Percentiles rank a stretch among this genome's conserved stretches.
Evolutionary conservation across 768 basidiomycete species (phyloP).

Genomic region (Cubamyces lactineus): DNA sequence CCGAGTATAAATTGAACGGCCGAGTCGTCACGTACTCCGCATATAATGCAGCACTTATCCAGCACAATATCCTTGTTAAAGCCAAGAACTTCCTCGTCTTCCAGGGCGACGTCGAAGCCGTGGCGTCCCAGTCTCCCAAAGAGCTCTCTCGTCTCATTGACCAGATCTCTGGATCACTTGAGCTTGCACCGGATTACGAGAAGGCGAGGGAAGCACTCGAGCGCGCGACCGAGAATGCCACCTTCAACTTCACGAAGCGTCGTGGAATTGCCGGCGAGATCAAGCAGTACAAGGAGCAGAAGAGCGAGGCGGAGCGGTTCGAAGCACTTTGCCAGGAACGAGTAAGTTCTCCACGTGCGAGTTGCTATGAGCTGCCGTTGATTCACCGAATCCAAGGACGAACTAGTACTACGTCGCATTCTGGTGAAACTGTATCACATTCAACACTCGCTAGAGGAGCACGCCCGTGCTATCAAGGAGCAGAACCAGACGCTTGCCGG

Average conservation of each 20-base stretch:
- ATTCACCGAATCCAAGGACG: slow-evolving; percentile 53
- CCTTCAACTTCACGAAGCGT: slow-evolving; percentile 92
- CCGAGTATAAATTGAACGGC: slow-evolving; percentile 88
- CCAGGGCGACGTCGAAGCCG: slow-evolving; percentile 98
- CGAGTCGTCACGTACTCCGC: slow-evolving; percentile 81
- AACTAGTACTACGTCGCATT: slow-evolving; percentile 77
- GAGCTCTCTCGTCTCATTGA: slow-evolving; percentile 92
- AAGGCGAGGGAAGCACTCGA: slow-evolving; percentile 86
- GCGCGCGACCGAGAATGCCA: slow-evolving; percentile 91
- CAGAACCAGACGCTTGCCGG: slow-evolving; percentile 74
- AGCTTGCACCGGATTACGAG: slow-evolving; percentile 88
- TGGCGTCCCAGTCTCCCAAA: slow-evolving; percentile 91
- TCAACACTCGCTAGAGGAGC: slow-evolving; percentile 76
- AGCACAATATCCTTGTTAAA: slow-evolving; percentile 96
- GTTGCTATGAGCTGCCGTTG: background rate
- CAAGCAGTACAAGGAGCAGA: slow-evolving; percentile 97
- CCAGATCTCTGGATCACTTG: slow-evolving; percentile 93
- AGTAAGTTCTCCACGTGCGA: slow-evolving; percentile 46
- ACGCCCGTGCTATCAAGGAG: slow-evolving; percentile 67
- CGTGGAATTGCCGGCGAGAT: slow-evolving; percentile 94
- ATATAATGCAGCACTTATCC: slow-evolving; percentile 86
- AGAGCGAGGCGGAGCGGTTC: slow-evolving; percentile 88
- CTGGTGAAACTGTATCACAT: slow-evolving; percentile 92
- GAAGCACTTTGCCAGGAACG: slow-evolving; percentile 74
- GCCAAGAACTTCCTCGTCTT: slow-evolving; percentile 99